Evolutionary conservation across 768 basidiomycete species (phyloP), one percentile per base, ranked within the genome.

Genomic region (Cystobasidiopsis lactophilus): DNA sequence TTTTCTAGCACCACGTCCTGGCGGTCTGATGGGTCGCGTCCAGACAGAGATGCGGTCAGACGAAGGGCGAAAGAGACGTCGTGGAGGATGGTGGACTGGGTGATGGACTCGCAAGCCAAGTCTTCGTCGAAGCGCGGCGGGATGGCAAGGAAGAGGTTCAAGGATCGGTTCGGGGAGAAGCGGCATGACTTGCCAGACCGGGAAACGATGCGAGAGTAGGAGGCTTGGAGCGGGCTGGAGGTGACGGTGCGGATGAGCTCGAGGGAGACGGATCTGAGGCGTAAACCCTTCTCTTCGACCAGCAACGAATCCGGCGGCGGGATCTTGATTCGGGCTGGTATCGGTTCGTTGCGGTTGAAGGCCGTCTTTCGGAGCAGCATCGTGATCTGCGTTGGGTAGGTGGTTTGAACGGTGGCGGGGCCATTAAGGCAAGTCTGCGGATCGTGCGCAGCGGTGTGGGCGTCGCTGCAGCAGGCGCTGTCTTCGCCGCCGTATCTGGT

Each of bases 111-210:
- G 66, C 66, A 53, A 68, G 57, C 19, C 16, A 57, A 27, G 16
- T 58, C 58, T 19, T 46, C 30, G 13, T 31, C 33, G 2, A 30
- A 11, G 16, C 24, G 45, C 13, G 63, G 60, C 14, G 58, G 57
- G 1, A 63, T 61, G 60, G 85, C 85, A 16, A 95, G 70, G 27
- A 89, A 69, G 55, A 95, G 82, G 3, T 85, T 77, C 37, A 85
- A 71, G 3, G 80, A 73, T 14, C 74, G 74, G 41, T 75, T 72
- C 0, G 78, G 75, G 59, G 93, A 86, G 64, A 93, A 86, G 43
- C 85, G 78, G 65, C 85, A 86, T 19, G 85, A 80, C 40, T 86
- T 88, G 43, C 91, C 91, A 14, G 88, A 86, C 10, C 52, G 18
- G 9, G 26, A 31, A 35, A 19, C 3, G 2, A 21, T n/a, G 19